Conservation (phyloP, 176 grass and related monocot genomes). For the Saccharum officinarum region DNA sequence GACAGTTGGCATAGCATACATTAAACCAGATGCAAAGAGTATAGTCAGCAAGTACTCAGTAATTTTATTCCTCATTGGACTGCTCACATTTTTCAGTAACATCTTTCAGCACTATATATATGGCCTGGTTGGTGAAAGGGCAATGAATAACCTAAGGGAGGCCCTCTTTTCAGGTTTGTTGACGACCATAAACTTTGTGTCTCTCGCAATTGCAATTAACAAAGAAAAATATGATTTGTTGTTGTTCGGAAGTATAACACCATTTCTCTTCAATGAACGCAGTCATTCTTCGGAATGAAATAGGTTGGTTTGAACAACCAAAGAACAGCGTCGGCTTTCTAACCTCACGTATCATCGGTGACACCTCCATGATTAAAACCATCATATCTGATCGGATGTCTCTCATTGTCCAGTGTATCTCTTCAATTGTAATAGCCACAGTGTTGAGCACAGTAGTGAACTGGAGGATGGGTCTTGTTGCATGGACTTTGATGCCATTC, state of each 20-base stretch:
- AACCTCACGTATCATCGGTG: constrained; percentile 48
- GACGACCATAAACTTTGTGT: not conserved
- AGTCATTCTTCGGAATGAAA: constrained; percentile 60
- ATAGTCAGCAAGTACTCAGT: constrained; percentile 48
- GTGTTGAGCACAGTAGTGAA: constrained; percentile 39
- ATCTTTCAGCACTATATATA: constrained; percentile 68
- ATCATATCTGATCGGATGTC: constrained; percentile 72
- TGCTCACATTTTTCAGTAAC: constrained; percentile 51
- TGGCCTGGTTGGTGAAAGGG: constrained; percentile 56
- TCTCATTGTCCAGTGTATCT: constrained; percentile 67
- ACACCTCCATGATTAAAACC: constrained; percentile 60
- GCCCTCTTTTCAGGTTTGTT: constrained; percentile 66
- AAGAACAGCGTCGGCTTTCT: constrained; percentile 57
- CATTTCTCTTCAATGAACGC: constrained; percentile 24
- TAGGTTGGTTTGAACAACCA: constrained; percentile 67
- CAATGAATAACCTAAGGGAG: constrained; percentile 61
- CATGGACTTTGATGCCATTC: constrained; percentile 67
- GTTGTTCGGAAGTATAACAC: constrained; percentile 16
- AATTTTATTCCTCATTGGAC: constrained; percentile 47
- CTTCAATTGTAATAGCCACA: constrained; percentile 70
- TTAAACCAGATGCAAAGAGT: constrained; percentile 39
- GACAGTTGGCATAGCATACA: constrained; percentile 61
- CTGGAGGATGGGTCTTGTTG: constrained; percentile 71
- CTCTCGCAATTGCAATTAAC: constrained; percentile 21
- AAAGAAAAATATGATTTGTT: constrained; percentile 10